Evolutionary conservation across 345 rosid species (phyloP), one percentile per base, ranked within the genome.

Genomic region (Sapria himalayana): DNA sequence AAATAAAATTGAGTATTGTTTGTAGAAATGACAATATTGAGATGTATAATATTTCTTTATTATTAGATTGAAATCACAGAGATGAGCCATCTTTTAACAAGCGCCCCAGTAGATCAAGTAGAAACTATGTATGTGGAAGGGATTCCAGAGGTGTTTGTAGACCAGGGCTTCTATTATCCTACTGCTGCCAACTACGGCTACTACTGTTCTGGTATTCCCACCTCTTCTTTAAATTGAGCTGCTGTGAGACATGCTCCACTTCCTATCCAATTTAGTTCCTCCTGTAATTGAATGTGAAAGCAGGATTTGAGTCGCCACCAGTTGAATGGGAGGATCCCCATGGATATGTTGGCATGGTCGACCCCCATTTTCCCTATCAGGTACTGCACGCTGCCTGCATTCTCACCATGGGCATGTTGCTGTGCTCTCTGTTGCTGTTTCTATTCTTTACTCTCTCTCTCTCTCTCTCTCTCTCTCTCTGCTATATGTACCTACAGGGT

Each of bases 251-350:
- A 14, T 43, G 19, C 15, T 20, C 9, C 15, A 12, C 13, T 4
- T n/a, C n/a, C n/a, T n/a, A n/a, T n/a, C n/a, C 33, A 52, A n/a
- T 22, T 45, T 36, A 15, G 34, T 25, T 3, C 31, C 4, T 0
- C 4, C 48, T 15, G 25, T 58, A 36, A 41, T 33, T 50, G 9
- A 23, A 16, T 40, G 43, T 41, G 15, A 13, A n/a, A n/a, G 43
- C 55, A 86, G 94, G 97, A 62, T 72, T 70, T 39, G 97, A 80
- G 56, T 48, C 91, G 56, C 46, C 91, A 60, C 85, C 94, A 60
- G 61, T 66, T 33, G 91, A 81, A 45, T 86, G 91, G 85, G 94
- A 81, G 81, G 85, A 76, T 78, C 94, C 71, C 46, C 71, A 64
- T 45, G 66, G 65, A 55, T 17, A 78, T 72, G 78, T 73, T 68